Percentiles rank a stretch among this genome's conserved stretches.
phyloP scores from a whole-genome alignment of 352 stramenopile species.

The Pythium volutum region DNA sequence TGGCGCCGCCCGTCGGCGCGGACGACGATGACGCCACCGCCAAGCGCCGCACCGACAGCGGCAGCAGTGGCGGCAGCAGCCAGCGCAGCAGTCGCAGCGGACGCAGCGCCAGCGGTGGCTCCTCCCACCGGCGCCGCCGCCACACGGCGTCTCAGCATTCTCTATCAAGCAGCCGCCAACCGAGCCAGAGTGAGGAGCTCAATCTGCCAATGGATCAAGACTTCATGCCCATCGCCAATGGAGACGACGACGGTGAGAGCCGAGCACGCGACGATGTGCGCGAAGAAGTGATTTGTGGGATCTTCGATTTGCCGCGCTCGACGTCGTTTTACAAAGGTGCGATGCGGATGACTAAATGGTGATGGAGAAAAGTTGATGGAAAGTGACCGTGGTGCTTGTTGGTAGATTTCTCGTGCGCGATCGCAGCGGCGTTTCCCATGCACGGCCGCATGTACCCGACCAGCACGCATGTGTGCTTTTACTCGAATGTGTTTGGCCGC shows the following conservation, averaged over 20 bases:
- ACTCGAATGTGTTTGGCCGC: conserved; percentile 85
- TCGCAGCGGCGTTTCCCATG: conserved; percentile 76
- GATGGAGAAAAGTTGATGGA: no score
- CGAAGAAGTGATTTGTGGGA: conserved; percentile 85
- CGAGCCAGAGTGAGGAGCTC: conserved; percentile 11
- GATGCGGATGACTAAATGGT: not conserved
- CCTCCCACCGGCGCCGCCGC: conserved; percentile 1
- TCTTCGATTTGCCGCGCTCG: conserved; percentile 71
- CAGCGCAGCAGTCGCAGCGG: conserved; percentile 24
- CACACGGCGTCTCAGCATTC: not conserved
- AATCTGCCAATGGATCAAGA: conserved; percentile 47
- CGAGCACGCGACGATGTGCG: conserved; percentile 50
- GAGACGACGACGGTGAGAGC: conserved; percentile 26
- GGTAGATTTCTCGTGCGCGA: conserved; percentile 80
- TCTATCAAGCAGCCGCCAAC: not conserved
- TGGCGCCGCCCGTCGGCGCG: not conserved
- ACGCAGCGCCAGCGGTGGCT: not conserved
- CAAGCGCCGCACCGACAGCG: conserved; percentile 20
- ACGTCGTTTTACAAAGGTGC: conserved; percentile 80
- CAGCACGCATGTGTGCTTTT: conserved; percentile 79
- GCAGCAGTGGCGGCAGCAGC: conserved; percentile 28
- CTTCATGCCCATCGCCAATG: conserved; percentile 40
- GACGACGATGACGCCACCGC: not conserved
- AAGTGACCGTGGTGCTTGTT: no score
- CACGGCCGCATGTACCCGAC: conserved; percentile 88